phyloP scores from a whole-genome alignment of 1,284 basidiomycete species.

The Takashimella koratensis region DNA sequence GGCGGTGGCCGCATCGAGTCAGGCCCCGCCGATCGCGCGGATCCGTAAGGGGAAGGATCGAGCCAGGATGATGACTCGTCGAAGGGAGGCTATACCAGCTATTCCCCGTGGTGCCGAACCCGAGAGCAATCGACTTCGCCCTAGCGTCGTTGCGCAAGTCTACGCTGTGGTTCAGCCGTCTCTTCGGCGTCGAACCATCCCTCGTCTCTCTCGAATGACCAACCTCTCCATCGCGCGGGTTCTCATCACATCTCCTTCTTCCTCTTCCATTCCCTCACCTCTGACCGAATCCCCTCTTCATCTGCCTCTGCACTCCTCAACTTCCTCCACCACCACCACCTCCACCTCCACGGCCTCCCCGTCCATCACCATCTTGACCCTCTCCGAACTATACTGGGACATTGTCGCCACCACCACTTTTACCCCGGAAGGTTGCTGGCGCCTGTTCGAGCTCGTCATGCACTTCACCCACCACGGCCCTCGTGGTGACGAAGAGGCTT shows the following conservation, averaged over 20 bases:
- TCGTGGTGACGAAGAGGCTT: conserved; percentile 4
- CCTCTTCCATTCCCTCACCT: conserved; percentile 7
- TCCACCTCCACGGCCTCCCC: conserved; percentile 6
- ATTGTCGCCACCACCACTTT: conserved; percentile 10
- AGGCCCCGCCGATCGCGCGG: background rate
- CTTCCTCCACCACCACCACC: background rate
- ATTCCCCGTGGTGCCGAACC: background rate
- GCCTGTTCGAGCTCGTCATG: conserved; percentile 17
- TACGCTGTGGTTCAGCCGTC: background rate
- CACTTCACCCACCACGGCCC: conserved; percentile 8
- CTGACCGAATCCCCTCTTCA: no score
- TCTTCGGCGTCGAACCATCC: background rate
- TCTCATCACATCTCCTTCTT: conserved; percentile 7
- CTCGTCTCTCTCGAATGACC: conserved; percentile 3
- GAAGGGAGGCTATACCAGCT: no score
- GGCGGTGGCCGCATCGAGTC: conserved; percentile 3
- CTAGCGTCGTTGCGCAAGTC: background rate
- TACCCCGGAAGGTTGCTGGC: conserved; percentile 15
- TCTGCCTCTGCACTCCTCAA: conserved; percentile 1
- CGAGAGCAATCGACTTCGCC: background rate
- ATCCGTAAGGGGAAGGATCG: background rate
- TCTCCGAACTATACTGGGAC: conserved; percentile 18
- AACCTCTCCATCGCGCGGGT: conserved; percentile 5
- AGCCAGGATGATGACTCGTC: background rate
- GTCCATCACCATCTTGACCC: conserved; percentile 3